Conservation (phyloP, 257 asterid genomes). For the Salvia hispanica region DNA sequence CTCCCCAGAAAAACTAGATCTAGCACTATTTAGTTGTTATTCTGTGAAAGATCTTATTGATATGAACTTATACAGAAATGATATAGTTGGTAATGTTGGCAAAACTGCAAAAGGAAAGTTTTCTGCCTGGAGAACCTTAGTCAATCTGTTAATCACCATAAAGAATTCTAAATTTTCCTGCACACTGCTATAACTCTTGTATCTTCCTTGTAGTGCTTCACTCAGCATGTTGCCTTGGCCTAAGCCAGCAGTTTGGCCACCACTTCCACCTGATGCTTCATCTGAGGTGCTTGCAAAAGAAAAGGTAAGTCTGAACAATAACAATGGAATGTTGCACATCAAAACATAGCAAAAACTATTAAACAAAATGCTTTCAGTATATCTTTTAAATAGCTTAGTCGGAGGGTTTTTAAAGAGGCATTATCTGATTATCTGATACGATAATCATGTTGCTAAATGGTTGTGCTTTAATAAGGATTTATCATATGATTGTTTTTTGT, state of each 20-base stretch:
- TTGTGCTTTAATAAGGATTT: constrained; percentile 5
- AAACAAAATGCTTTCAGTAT: constrained; percentile 5
- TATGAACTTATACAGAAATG: constrained; percentile 7
- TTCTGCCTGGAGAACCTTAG: constrained; percentile 22
- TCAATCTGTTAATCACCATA: constrained; percentile 9
- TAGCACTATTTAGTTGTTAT: constrained; percentile 7
- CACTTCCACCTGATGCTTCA: constrained; percentile 86
- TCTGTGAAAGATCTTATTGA: constrained; percentile 8
- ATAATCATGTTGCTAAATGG: constrained; percentile 10
- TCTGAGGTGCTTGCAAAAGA: constrained; percentile 89
- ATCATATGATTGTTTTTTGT: constrained; percentile 14
- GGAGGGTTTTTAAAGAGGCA: constrained; percentile 2
- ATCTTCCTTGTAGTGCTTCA: constrained; percentile 68
- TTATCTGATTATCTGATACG: constrained; percentile 7
- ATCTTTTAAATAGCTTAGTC: constrained; percentile 17
- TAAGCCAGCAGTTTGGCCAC: constrained; percentile 95
- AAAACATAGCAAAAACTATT: constrained; percentile 7
- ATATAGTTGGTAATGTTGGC: constrained; percentile 22
- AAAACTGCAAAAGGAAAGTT: constrained; percentile 6
- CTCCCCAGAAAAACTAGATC: constrained; percentile 23
- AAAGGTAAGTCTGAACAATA: constrained; percentile 60
- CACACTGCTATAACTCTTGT: constrained; percentile 23
- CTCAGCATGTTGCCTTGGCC: constrained; percentile 99
- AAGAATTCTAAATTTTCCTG: constrained; percentile 32
- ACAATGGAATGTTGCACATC: constrained; percentile 20